Percentiles rank a stretch among this genome's conserved stretches.
Evolutionary conservation across 1,284 basidiomycete species (phyloP).

Genomic region (Taiwanofungus camphoratus): DNA sequence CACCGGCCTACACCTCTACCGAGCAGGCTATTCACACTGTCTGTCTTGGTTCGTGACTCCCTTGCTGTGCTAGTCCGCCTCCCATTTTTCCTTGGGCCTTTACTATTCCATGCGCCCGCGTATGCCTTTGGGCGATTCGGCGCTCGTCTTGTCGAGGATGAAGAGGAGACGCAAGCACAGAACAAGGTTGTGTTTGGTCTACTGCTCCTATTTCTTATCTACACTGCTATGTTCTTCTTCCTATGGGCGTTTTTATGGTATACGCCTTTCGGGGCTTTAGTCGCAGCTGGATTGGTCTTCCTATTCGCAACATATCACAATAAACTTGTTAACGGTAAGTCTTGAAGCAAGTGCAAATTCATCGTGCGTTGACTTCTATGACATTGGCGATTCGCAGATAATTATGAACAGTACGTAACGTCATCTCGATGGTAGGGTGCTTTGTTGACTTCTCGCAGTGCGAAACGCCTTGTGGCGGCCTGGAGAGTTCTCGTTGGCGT

Average conservation of each 20-base stretch:
- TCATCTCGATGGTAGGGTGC: background rate
- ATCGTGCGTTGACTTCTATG: constrained; percentile 21
- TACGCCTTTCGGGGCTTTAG: constrained; percentile 45
- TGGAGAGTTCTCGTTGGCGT: constrained; percentile 90
- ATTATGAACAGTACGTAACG: constrained; percentile 68
- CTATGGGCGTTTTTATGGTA: constrained; percentile 78
- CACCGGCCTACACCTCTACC: constrained; percentile 67
- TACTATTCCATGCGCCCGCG: constrained; percentile 77
- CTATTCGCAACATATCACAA: constrained; percentile 79
- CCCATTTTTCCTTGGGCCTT: constrained; percentile 84
- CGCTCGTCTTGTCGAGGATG: constrained; percentile 72
- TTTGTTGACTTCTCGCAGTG: constrained; percentile 33
- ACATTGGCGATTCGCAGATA: constrained; percentile 42
- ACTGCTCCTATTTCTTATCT: constrained; percentile 68
- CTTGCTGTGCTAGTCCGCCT: constrained; percentile 63
- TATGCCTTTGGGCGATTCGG: constrained; percentile 77
- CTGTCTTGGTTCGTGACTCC: constrained; percentile 73
- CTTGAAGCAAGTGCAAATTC: constrained; percentile 5
- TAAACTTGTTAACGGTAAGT: constrained; percentile 66
- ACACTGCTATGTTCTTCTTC: constrained; percentile 77
- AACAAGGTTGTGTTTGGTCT: constrained; percentile 87
- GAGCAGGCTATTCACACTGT: constrained; percentile 75
- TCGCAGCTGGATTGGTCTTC: constrained; percentile 45
- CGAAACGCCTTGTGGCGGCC: constrained; percentile 78
- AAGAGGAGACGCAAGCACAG: constrained; percentile 90